Evolutionary conservation across 352 stramenopile genomes (phyloP).

Genomic region (Phytophthora cactorum): DNA sequence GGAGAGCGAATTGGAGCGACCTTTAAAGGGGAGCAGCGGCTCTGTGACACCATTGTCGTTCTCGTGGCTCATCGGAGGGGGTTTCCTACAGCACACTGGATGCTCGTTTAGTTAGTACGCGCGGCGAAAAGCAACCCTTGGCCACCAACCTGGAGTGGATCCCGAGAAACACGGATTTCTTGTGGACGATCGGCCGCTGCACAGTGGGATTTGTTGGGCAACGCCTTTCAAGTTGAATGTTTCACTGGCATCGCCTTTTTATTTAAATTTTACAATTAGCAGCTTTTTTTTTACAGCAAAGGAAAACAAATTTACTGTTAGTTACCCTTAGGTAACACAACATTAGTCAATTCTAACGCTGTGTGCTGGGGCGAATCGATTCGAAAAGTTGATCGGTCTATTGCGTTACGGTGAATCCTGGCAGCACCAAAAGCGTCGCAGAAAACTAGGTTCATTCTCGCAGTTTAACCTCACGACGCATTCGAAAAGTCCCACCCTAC

Average conservation of each 20-base stretch:
- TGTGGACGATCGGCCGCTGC: neutral
- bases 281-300: neutral
- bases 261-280: too few relatives aligned
- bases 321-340: too few relatives aligned
- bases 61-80: slow-evolving; percentile 31
- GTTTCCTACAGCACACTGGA: slow-evolving; percentile 4
- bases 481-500: slow-evolving; percentile 10
- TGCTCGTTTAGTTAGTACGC: neutral
- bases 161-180: neutral
- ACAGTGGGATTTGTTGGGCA: neutral
- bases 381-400: too few relatives aligned
- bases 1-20: slow-evolving; percentile 30
- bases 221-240: neutral
- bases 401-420: too few relatives aligned
- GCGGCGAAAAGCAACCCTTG: neutral
- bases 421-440: neutral
- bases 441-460: neutral
- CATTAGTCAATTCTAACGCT: too few relatives aligned
- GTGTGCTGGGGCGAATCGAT: too few relatives aligned
- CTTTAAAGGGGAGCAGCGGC: slow-evolving; percentile 58
- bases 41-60: slow-evolving; percentile 40
- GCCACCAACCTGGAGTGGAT: neutral
- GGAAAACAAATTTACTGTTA: neutral
- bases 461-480: slow-evolving; percentile 3
- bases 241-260: too few relatives aligned